These are phyloP conservation scores for Fomitopsis serialis DNA, from an alignment of 768 basidiomycete species.

Conservation along the genomic window DNA sequence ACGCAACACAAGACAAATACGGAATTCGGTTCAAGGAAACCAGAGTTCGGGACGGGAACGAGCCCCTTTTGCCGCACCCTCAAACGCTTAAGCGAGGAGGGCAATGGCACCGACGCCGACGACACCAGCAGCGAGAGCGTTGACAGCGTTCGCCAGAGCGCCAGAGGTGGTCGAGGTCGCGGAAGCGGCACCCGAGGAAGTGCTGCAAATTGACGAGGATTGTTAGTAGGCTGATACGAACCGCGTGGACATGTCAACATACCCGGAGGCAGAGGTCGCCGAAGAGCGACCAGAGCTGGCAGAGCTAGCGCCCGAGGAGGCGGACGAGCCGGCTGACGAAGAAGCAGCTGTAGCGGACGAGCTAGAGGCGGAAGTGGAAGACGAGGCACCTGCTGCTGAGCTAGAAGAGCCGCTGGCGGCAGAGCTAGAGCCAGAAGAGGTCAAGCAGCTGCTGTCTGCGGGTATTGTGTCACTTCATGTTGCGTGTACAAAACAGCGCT, in stretches of 20 bases:
- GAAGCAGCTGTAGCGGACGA: constrained; percentile 3
- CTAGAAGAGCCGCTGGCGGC: constrained; percentile 4
- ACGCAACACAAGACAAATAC: not conserved
- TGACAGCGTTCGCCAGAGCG: constrained; percentile 20
- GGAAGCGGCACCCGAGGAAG: not conserved
- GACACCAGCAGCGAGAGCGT: constrained; percentile 33
- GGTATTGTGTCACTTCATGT: constrained; percentile 2
- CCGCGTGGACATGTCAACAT: not conserved
- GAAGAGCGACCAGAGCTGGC: not conserved
- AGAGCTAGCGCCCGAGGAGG: not conserved
- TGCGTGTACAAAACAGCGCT: not conserved
- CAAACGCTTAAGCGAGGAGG: constrained; percentile 22
- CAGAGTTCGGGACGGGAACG: not conserved
- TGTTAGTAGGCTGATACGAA: not conserved
- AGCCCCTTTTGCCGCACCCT: not conserved
- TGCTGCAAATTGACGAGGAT: not conserved
- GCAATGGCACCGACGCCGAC: constrained; percentile 32
- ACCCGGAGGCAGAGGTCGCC: not conserved
- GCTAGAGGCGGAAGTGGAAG: not conserved
- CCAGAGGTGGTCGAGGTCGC: constrained; percentile 15
- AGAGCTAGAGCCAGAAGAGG: constrained; percentile 8
- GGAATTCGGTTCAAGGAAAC: not conserved
- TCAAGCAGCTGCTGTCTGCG: constrained; percentile 32
- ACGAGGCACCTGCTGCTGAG: constrained; percentile 5
- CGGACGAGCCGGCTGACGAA: constrained; percentile 1